Evolutionary conservation across 1,284 basidiomycete genomes (phyloP), one percentile per base, ranked within the genome.

Genomic region (Leccinum griseonigrum): DNA sequence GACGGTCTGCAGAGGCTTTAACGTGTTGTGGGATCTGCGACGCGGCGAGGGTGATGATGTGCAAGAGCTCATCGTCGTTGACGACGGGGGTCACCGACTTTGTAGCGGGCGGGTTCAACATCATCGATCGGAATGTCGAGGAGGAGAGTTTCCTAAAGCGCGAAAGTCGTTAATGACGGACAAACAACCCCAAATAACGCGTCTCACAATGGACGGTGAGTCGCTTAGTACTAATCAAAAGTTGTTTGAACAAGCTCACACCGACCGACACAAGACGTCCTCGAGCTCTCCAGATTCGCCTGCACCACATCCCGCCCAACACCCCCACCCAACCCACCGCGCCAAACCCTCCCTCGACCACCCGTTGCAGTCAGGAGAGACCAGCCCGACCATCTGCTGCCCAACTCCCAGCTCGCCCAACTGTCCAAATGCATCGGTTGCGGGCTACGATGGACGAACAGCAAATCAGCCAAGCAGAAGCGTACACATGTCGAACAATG

Each of bases 1-100:
- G 80, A 40, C 85, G 82, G 62, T 82, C 78, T 10, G 85, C 79
- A 10, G 88, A 88, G 7, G 79, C 73, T 66, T 84, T 82, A 51
- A 92, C 74, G 59, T 80, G 79, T 26, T 75, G 73, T 48, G 87
- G 84, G 71, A 89, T 82, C 76, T 91, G 88, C 4, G 90, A 91
- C 8, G 85, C 82, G n/a, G 89, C 86, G 50, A 81, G 84, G 26
- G 78, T 78, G 57, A 92, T 77, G 52, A 86, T 83, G 65, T 85
- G 77, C 71, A 84, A 86, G 29, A 93, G 77, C 68, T 91, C 88
- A 64, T 83, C 77, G 48, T 83, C 80, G 46, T 76, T 71, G 68
- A 79, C 77, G 60, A 78, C 67, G 46, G 77, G 77, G 53, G 74
- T 73, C 31, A 68, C 65, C 54, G 72, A 65, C 43, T 69, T 63